A percentile compares a stretch with the other conserved stretches of the same genome.
These are phyloP conservation scores for bread wheat (Triticum aestivum) DNA, from an alignment of 176 grass and related monocot genomes.

Conservation along the genomic window DNA sequence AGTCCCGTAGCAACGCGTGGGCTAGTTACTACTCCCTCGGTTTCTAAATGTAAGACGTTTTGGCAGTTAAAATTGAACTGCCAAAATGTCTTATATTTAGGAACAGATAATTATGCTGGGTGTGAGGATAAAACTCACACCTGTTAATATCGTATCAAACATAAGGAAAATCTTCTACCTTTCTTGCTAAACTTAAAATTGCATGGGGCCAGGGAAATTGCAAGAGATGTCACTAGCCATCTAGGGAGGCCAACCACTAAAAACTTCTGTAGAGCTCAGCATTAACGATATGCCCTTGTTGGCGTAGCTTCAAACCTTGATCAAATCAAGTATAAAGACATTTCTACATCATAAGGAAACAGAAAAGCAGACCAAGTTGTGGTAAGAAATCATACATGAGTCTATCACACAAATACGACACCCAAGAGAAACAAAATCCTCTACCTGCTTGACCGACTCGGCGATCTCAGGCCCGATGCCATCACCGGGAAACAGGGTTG, in stretches of 20 bases:
- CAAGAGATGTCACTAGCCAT: not conserved
- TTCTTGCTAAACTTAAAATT: not conserved
- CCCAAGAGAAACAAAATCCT: not conserved
- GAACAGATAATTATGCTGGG: not conserved
- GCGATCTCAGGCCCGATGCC: slow-evolving; percentile 98
- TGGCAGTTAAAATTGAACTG: too few relatives aligned
- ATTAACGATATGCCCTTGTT: not conserved
- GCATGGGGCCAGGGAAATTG: not conserved
- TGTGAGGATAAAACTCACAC: not conserved
- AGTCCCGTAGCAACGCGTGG: too few relatives aligned
- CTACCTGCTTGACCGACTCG: slow-evolving; percentile 84
- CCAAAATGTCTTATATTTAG: too few relatives aligned
- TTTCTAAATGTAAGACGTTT: too few relatives aligned
- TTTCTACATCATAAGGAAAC: not conserved
- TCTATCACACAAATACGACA: not conserved
- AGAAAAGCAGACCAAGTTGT: not conserved
- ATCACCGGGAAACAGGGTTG: slow-evolving; percentile 91
- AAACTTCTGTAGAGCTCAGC: not conserved
- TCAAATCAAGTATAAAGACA: not conserved
- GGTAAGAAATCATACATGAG: not conserved
- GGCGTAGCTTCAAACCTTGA: not conserved
- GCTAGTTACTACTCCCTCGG: too few relatives aligned
- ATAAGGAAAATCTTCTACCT: not conserved
- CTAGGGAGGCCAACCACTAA: not conserved
- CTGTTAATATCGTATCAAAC: not conserved